Base-by-base conservation (phyloP, 306 rosid genomes). In the Alnus glutinosa region DNA sequence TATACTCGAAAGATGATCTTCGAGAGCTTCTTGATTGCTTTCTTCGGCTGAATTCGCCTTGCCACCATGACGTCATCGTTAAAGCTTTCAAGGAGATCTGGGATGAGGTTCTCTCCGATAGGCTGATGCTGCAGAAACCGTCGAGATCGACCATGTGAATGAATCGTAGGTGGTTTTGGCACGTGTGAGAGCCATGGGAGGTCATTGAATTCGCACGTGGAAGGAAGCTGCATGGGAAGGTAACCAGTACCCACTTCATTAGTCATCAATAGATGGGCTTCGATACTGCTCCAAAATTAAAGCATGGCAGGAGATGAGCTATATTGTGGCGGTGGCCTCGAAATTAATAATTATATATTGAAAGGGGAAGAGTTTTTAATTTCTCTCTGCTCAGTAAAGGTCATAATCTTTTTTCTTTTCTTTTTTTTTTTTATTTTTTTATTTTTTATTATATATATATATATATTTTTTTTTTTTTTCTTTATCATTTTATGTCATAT, bases 1-100 rank as follows among this genome's bases (percentile, higher is more conserved):
- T 89, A 39, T 87, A 66, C 59, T 54, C 88, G 0, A 76, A 83
- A 62, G 37, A 71, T 3, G 93, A 83, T 36, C 88, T 89, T 36
- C 84, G 85, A 72, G 79, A 83, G 76, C 89, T 89, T 70, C 89
- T 89, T 3, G 62, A 78, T 48, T 87, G 90, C 67, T 83, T 89
- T 71, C 90, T 89, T 55, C 62, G 72, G 12, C 88, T 90, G 14
- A 90, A 90, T 23, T 82, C 86, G 0, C 73, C 78, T 0, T 79
- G 71, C 62, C 85, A 90, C 12, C 89, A 85, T 67, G 70, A 57
- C 0, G 59, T 88, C 23, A 90, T 90, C 12, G 23, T 82, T 19
- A 73, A 72, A 52, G 92, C 79, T 42, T 90, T 88, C 86, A 62
- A 66, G 14, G 82, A 83, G 50, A 88, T 90, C 61, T 88, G 94